Evolutionary conservation across 495 filamentous ascomycete genomes (phyloP).

Genomic region (Aspergillus indologenus): DNA sequence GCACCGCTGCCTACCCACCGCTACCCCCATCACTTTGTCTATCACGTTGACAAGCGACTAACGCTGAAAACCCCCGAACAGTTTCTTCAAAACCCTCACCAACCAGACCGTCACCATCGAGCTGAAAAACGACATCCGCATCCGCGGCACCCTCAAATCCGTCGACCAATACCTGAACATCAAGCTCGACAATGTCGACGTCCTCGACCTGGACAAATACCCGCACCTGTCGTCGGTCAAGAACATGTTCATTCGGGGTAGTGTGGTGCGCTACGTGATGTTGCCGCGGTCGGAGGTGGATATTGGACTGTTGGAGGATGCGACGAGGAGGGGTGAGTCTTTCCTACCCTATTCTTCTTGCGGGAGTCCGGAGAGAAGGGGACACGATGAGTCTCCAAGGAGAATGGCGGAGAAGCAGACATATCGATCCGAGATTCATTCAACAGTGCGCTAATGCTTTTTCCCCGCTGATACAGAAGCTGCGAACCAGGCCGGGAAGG

Average conservation of each 20-base stretch:
- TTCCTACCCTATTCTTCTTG: not conserved
- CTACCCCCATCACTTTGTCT: not conserved
- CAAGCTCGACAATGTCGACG: slow-evolving; percentile 91
- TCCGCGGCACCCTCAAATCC: slow-evolving; percentile 89
- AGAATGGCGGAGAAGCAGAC: no score
- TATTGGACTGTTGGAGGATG: slow-evolving; percentile 88
- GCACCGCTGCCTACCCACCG: not conserved
- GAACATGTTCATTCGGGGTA: slow-evolving; percentile 96
- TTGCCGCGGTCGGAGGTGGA: slow-evolving; percentile 85
- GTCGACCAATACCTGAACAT: slow-evolving; percentile 99
- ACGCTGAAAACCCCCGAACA: slow-evolving; percentile 29
- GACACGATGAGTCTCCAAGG: no score
- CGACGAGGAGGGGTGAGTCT: slow-evolving; percentile 80
- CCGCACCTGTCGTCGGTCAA: slow-evolving; percentile 94
- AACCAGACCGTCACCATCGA: slow-evolving; percentile 95
- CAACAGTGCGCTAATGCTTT: slow-evolving; percentile 9
- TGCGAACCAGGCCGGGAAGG: slow-evolving; percentile 51
- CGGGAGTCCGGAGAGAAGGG: no score
- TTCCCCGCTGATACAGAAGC: slow-evolving; percentile 37
- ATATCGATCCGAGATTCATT: not conserved
- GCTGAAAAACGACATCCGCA: slow-evolving; percentile 98
- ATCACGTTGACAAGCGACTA: not conserved
- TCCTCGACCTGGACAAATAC: slow-evolving; percentile 86
- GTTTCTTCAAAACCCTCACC: slow-evolving; percentile 99
- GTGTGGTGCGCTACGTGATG: slow-evolving; percentile 94